phyloP scores from a whole-genome alignment of 1,284 basidiomycete species.

The Farysia itapuensis region DNA sequence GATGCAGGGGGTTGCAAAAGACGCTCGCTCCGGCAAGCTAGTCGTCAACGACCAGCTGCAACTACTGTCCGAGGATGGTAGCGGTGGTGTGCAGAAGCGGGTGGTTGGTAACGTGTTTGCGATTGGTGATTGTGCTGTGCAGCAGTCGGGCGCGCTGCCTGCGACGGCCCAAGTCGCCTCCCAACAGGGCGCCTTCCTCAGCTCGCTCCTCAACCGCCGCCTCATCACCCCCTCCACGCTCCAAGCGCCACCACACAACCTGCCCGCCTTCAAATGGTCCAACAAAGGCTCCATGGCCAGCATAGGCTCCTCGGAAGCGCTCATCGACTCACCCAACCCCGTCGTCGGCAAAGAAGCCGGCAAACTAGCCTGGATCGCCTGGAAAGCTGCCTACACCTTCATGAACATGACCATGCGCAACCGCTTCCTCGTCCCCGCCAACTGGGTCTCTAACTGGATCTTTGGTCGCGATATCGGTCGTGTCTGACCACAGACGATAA shows the following conservation, averaged over 20 bases:
- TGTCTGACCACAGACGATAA: no score
- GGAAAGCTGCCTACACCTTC: slow-evolving; percentile 78
- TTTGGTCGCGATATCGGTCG: slow-evolving; percentile 78
- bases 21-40: slow-evolving; percentile 69
- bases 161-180: slow-evolving; percentile 60
- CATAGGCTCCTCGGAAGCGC: slow-evolving; percentile 71
- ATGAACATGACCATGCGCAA: slow-evolving; percentile 74
- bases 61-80: slow-evolving; percentile 3
- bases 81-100: neutral
- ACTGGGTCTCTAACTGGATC: slow-evolving; percentile 64
- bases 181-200: slow-evolving; percentile 54
- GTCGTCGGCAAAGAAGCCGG: slow-evolving; percentile 62
- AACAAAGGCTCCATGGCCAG: slow-evolving; percentile 78
- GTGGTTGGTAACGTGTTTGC: slow-evolving; percentile 43
- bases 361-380: slow-evolving; percentile 71
- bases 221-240: neutral
- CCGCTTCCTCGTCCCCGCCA: slow-evolving; percentile 60
- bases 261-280: slow-evolving; percentile 67
- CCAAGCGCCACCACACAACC: neutral
- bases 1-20: slow-evolving; percentile 67
- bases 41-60: slow-evolving; percentile 43
- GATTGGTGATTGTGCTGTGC: slow-evolving; percentile 74
- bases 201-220: slow-evolving; percentile 35
- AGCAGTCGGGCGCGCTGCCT: slow-evolving; percentile 61
- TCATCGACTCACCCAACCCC: slow-evolving; percentile 25